Percentiles rank a stretch among this genome's conserved stretches.
phyloP scores from a whole-genome alignment of 352 stramenopile species.

The Pythium dissotocum region DNA sequence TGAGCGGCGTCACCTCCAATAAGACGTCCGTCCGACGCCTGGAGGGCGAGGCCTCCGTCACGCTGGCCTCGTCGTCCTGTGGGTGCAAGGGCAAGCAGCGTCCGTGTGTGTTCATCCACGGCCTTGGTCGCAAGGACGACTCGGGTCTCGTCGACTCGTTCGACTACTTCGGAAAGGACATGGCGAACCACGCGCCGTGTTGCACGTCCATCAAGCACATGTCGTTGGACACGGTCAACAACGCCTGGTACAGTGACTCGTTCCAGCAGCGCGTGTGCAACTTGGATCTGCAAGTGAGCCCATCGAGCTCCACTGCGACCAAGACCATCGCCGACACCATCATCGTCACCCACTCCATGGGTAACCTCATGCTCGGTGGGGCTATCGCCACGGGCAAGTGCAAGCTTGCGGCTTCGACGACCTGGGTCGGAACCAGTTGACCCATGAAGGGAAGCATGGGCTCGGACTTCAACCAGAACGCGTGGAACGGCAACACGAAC shows the following conservation, averaged over 20 bases:
- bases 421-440: slow-evolving; percentile 41
- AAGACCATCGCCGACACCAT: slow-evolving; percentile 64
- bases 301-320: slow-evolving; percentile 32
- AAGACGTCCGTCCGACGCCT: slow-evolving; percentile 22
- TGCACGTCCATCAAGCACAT: slow-evolving; percentile 59
- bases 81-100: slow-evolving; percentile 37
- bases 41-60: slow-evolving; percentile 22
- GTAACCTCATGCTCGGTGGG: slow-evolving; percentile 46
- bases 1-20: not conserved
- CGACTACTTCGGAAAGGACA: slow-evolving; percentile 42
- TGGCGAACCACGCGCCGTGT: slow-evolving; percentile 54
- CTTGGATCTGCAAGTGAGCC: slow-evolving; percentile 37
- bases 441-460: slow-evolving; percentile 55
- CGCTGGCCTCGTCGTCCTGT: slow-evolving; percentile 31
- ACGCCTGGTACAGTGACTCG: slow-evolving; percentile 41
- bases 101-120: slow-evolving; percentile 62
- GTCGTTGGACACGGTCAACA: slow-evolving; percentile 42
- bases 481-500: slow-evolving; percentile 33
- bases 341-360: slow-evolving; percentile 67
- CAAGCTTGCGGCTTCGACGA: slow-evolving; percentile 31
- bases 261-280: slow-evolving; percentile 46
- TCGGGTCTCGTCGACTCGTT: slow-evolving; percentile 36
- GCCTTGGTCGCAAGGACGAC: slow-evolving; percentile 39
- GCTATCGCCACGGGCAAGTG: slow-evolving; percentile 52
- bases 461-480: slow-evolving; percentile 41